phyloP scores from a whole-genome alignment of 75 land plant genomes.

The Cunninghamia lanceolata region DNA sequence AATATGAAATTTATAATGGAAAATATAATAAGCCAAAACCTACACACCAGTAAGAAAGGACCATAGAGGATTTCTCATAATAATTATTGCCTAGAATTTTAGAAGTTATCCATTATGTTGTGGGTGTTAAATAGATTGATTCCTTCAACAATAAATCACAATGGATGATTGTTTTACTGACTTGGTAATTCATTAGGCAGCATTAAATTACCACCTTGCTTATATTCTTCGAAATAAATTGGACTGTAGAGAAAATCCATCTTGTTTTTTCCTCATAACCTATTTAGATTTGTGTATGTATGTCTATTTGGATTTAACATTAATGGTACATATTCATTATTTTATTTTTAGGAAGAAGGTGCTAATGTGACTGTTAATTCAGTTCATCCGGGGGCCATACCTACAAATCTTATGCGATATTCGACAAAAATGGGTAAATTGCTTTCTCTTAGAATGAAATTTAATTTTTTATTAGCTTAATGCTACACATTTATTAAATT shows the following conservation, averaged over 20 bases:
- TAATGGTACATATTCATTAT: neutral
- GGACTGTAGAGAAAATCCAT: neutral
- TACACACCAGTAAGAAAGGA: no score
- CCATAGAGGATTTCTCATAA: no score
- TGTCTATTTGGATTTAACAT: neutral
- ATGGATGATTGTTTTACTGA: no score
- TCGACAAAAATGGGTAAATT: neutral
- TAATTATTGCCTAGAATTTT: no score
- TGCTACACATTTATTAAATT: neutral
- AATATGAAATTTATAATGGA: no score
- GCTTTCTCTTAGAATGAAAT: neutral
- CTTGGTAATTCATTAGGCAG: no score
- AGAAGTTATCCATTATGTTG: no score
- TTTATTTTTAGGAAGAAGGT: constrained; percentile 33
- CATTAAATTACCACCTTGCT: no score
- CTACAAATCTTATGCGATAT: constrained; percentile 1
- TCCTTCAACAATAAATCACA: no score
- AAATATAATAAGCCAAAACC: no score
- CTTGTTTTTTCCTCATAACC: neutral
- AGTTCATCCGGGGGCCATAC: constrained; percentile 13
- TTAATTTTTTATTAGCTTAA: neutral
- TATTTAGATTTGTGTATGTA: neutral
- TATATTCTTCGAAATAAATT: no score
- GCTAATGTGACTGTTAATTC: constrained; percentile 52
- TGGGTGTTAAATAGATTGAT: no score